Conservation (phyloP, 208 protist genomes). For the Entamoeba invadens region DNA sequence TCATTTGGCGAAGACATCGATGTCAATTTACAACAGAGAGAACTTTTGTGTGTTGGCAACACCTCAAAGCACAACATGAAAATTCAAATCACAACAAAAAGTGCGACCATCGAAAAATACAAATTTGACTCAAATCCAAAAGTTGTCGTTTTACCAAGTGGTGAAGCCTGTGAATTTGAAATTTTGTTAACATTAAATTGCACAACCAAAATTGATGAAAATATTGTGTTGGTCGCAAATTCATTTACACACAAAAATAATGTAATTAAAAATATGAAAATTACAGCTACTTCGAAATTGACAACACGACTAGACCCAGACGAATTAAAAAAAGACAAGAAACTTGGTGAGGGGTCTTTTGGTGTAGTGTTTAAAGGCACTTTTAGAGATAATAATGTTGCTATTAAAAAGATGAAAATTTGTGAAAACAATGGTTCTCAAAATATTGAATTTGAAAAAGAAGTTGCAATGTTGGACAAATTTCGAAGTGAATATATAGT, state of each 20-base stretch:
- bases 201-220: background rate
- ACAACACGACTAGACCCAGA: background rate
- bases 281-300: background rate
- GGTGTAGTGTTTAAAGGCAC: background rate
- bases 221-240: background rate
- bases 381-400: conserved; percentile 28
- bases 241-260: background rate
- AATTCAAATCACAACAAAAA: background rate
- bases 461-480: conserved; percentile 27
- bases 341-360: conserved; percentile 21
- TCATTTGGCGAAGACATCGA: background rate
- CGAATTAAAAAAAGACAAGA: background rate
- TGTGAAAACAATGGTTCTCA: too few species aligned
- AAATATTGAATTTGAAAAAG: conserved; percentile 36
- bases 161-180: background rate
- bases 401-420: conserved; percentile 22
- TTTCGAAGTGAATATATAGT: conserved; percentile 42
- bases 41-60: background rate
- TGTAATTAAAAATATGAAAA: background rate
- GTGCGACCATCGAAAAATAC: background rate
- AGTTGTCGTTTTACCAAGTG: background rate
- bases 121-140: background rate
- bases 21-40: background rate
- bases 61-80: background rate
- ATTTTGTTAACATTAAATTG: background rate